These are phyloP conservation scores for Echium plantagineum DNA, from an alignment of 257 asterid species.

Conservation along the genomic window DNA sequence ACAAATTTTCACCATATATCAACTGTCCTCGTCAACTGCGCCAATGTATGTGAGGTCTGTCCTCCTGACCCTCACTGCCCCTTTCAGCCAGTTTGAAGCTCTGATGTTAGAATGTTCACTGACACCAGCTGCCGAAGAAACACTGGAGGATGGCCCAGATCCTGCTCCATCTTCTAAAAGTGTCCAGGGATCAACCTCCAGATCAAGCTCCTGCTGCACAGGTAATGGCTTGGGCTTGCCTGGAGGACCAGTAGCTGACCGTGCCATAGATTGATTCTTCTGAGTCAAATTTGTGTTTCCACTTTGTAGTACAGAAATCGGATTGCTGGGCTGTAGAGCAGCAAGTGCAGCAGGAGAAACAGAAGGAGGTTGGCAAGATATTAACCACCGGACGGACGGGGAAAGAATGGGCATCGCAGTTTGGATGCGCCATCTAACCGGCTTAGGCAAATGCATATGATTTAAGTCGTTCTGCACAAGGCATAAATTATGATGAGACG, in stretches of 20 bases:
- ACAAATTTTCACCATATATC: slow-evolving; percentile 25
- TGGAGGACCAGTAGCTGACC: slow-evolving; percentile 28
- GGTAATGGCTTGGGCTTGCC: slow-evolving; percentile 42
- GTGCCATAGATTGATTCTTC: slow-evolving; percentile 40
- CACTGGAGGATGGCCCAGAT: slow-evolving; percentile 45
- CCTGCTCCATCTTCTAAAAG: slow-evolving; percentile 93
- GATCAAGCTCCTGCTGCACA: slow-evolving; percentile 39
- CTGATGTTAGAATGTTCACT: slow-evolving; percentile 55
- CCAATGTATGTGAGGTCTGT: slow-evolving; percentile 79
- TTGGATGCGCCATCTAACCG: slow-evolving; percentile 79
- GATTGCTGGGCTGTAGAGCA: slow-evolving; percentile 61
- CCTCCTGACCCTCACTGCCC: slow-evolving; percentile 74
- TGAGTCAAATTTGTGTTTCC: slow-evolving; percentile 35
- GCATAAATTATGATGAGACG: slow-evolving; percentile 3
- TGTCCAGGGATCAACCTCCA: slow-evolving; percentile 73
- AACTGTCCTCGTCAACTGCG: slow-evolving; percentile 87
- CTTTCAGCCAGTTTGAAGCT: slow-evolving; percentile 70
- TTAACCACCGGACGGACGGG: slow-evolving; percentile 37
- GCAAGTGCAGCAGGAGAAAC: slow-evolving; percentile 54
- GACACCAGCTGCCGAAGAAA: slow-evolving; percentile 32
- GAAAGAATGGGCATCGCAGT: slow-evolving; percentile 70
- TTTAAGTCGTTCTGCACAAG: slow-evolving; percentile 72
- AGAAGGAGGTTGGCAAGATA: slow-evolving; percentile 73
- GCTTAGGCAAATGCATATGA: slow-evolving; percentile 74
- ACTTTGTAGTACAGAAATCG: slow-evolving; percentile 29